Percentiles rank a stretch among this genome's conserved stretches.
Conservation (phyloP, 148 eudicot species). For the Vaccinium darrowii region DNA sequence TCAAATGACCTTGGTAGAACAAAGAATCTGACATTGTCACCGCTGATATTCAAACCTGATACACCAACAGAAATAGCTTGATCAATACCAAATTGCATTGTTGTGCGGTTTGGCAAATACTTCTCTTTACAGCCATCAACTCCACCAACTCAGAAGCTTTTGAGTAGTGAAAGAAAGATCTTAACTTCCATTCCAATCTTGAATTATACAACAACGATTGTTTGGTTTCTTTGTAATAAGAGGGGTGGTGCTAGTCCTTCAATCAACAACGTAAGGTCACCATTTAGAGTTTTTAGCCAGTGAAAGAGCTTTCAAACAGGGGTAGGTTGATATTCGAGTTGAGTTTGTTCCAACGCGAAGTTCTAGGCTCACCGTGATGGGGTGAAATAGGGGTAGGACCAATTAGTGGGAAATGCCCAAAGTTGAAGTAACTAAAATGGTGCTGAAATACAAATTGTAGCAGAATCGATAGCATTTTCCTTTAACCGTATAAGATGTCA, state of each 20-base stretch:
- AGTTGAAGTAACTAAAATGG: slow-evolving; percentile 39
- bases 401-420: slow-evolving; percentile 41
- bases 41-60: not conserved
- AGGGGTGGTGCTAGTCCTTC: slow-evolving; percentile 26
- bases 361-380: slow-evolving; percentile 33
- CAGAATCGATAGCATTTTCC: slow-evolving; percentile 15
- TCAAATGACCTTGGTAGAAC: slow-evolving; percentile 30
- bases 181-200: slow-evolving; percentile 25
- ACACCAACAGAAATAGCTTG: slow-evolving; percentile 32
- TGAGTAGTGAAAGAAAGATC: slow-evolving; percentile 33
- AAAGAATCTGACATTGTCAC: slow-evolving; percentile 21
- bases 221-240: slow-evolving; percentile 27
- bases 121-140: slow-evolving; percentile 26
- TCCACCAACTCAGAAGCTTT: slow-evolving; percentile 26
- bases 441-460: slow-evolving; percentile 21
- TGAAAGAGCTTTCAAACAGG: slow-evolving; percentile 22
- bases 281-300: slow-evolving; percentile 24
- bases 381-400: slow-evolving; percentile 31
- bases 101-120: slow-evolving; percentile 43
- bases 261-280: slow-evolving; percentile 41
- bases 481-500: slow-evolving; percentile 5
- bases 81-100: slow-evolving; percentile 49
- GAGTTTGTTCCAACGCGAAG: slow-evolving; percentile 37
- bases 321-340: slow-evolving; percentile 15
- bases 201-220: slow-evolving; percentile 12